Evolutionary conservation across 2,329 filamentous ascomycete species (phyloP), one percentile per base, ranked within the genome.

Genomic region (Dactylonectria estremocensis): DNA sequence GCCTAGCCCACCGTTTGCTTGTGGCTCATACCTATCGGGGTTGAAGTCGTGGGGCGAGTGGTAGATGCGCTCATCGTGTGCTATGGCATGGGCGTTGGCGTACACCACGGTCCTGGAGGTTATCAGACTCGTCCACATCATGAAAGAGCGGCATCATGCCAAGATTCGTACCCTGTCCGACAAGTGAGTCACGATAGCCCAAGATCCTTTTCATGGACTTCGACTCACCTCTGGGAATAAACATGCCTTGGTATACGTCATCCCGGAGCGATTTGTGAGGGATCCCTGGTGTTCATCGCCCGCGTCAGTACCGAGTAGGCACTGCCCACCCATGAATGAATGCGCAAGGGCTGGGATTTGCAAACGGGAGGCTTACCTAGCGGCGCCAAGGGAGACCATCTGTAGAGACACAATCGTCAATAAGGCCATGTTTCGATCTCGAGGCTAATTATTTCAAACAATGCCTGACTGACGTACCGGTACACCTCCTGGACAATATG

Each of bases 171-270:
- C 74, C 74, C 74, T 76, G 37, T 20, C 11, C 20, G 24, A 31
- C 18, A 24, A 16, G 35, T 70, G 60, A 74, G 63, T 54, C 46
- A 56, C 24, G 14, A 37, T 40, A 20, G 11, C 31, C 50, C 40
- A 55, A 31, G 20, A 2, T 11, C 16, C 37, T 18, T 28, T 45
- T 24, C 1, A 24, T 48, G 5, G 20, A 37, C 33, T 16, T 33
- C 8, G 6, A 62, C 62, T 43, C 68, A 78, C 88, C 88, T 68
- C 84, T 85, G 13, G 87, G 88, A 66, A 91, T 89, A 68, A 85
- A 84, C 80, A 88, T 87, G 54, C 84, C 87, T 24, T 86, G 80
- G 71, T 90, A 91, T 33, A 85, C 79, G 70, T 91, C 89, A 65
- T 90, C 88, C 60, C 85, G 76, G 3, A 85, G 81, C 13, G 86